Percentiles rank a stretch among this genome's conserved stretches.
Evolutionary conservation across 331 rosid genomes (phyloP).

Genomic region (Quercus lobata): DNA sequence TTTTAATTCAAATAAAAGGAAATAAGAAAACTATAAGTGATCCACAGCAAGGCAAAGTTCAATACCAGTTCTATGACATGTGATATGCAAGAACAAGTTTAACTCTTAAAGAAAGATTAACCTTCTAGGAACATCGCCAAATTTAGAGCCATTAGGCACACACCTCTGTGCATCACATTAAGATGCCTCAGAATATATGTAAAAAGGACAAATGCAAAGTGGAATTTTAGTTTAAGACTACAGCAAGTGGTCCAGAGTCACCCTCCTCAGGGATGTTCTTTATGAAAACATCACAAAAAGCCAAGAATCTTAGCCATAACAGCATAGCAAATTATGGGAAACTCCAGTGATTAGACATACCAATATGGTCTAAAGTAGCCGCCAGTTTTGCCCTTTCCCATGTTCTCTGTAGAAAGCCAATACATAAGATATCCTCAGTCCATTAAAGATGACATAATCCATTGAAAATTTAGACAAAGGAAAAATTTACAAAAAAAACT

Average conservation of each 20-base stretch:
- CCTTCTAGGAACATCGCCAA: neutral
- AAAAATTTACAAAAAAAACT: neutral
- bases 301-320: neutral
- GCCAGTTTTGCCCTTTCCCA: slow-evolving; percentile 97
- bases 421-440: neutral
- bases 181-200: neutral
- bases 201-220: neutral
- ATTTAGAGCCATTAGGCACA: neutral
- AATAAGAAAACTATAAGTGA: neutral
- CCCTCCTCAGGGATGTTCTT: slow-evolving; percentile 8
- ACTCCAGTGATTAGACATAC: slow-evolving; percentile 39
- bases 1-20: neutral
- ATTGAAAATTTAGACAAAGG: neutral
- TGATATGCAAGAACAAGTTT: neutral
- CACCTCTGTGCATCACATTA: neutral
- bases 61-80: neutral
- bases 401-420: slow-evolving; percentile 67
- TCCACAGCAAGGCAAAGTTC: neutral
- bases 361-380: slow-evolving; percentile 74
- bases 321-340: slow-evolving; percentile 13
- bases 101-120: neutral
- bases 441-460: neutral
- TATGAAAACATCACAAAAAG: neutral
- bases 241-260: neutral
- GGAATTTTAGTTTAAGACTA: neutral